Evolutionary conservation across 164 flowering plant species (phyloP), one percentile per base, ranked within the genome.

Genomic region (Nymphaea thermarum): DNA sequence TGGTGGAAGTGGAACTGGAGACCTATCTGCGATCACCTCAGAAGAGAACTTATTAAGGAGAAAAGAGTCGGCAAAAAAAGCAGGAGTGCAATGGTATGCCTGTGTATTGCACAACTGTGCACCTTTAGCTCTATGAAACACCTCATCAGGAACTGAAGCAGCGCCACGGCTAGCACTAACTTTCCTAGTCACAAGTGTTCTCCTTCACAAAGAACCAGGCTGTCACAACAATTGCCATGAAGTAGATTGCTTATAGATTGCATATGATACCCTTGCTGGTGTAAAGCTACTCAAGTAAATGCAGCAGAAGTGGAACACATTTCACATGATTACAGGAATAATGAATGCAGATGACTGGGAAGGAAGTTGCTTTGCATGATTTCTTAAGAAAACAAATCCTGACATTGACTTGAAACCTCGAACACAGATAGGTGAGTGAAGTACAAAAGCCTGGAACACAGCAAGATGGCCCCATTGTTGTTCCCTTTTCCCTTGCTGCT

Each of bases 111-210:
- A 90, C 53, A 91, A 72, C 77, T 91, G 94, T 41, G 88, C 88
- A 25, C 99, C 99, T 84, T 77, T 83, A 42, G 98, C 99, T 79
- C 85, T 77, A 82, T 95, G 98, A 79, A 95, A 95, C 63, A 95
- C 92, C 65, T 88, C 98, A 59, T 95, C 98, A 11, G 99, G 99
- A 25, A 90, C 98, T 8, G 98, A 95, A 65, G 91, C 98, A 45
- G 99, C 98, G 65, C 98, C 99, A 42, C 92, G 88, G 43, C 91
- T 84, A 43, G 96, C 92, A 75, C 86, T 85, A 10, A 91, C 96
- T 80, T 90, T 95, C 43, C 96, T 83, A 60, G 86, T 82, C 64
- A 85, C 78, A 63, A 85, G 82, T 2, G 96, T 88, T 76, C 73
- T 91, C 97, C 97, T 94, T 78, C 66, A 80, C 64, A 47, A 47